Base-by-base conservation (phyloP, 2,329 filamentous ascomycete genomes). In the Aurifilum marmelostoma region DNA sequence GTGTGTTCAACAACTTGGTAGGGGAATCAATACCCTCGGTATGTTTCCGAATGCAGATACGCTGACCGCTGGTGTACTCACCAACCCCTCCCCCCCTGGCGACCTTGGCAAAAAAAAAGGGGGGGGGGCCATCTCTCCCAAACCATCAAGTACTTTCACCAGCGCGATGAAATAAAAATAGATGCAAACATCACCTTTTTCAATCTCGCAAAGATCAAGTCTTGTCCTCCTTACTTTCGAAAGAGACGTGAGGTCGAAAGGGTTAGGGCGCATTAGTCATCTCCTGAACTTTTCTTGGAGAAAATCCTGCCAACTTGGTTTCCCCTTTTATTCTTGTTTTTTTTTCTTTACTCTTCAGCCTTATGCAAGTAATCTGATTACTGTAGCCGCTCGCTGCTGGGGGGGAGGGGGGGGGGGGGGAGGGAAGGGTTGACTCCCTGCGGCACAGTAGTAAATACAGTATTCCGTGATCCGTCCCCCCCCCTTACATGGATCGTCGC, bases 241-340 rank as follows among this genome's bases (percentile, higher is more conserved):
- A n/a, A 43, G 52, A 65, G 12, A 58, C 34, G 8, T 65, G 63
- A 65, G 29, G 63, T 65, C 63, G 59, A 34, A 59, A 58, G 52
- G 63, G 52, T 65, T 54, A 24, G 50, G 63, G 56, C 56, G 32
- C 56, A 37, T 59, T 59, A 59, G 56, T 59, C 56, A 59, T n/a
- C n/a, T n/a, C 27, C 29, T 32, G 32, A 9, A 59, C 3, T 6
- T n/a, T n/a, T n/a, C n/a, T n/a, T n/a, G n/a, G 18, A 47, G 18
- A n/a, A 6, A n/a, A n/a, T n/a, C 32, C 18, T 59, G 56, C n/a
- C 56, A 59, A 32, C 7, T 59, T 56, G 6, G 18, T 18, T 21
- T n/a, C n/a, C n/a, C n/a, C 21, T 21, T n/a, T 47, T 18, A 9
- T 47, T 47, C 8, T 47, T 47, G 2, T 21, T 21, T 21, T 12